Conservation (phyloP, 2,329 filamentous ascomycete genomes). For the Colletotrichum sp. region DNA sequence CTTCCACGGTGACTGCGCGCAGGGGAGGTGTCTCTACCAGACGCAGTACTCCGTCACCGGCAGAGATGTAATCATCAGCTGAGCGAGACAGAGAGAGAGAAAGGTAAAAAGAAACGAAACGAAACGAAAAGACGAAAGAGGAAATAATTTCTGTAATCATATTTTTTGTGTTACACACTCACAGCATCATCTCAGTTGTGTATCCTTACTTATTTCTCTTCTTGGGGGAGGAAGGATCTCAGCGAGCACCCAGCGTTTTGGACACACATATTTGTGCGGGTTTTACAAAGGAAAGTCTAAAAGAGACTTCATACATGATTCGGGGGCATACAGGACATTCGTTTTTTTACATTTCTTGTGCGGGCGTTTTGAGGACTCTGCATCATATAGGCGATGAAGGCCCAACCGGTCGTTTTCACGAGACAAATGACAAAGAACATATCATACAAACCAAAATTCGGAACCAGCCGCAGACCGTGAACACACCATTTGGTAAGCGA, state of each 20-base stretch:
- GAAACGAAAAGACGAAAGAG: background rate
- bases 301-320: background rate
- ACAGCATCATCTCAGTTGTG: background rate
- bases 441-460: background rate
- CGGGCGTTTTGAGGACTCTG: background rate
- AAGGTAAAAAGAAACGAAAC: background rate
- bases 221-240: background rate
- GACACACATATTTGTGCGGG: background rate
- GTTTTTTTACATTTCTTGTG: background rate
- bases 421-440: background rate
- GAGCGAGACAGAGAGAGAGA: background rate
- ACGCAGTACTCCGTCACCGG: slow-evolving; percentile 23
- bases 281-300: background rate
- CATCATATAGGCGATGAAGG: background rate
- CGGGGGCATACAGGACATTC: background rate
- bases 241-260: background rate
- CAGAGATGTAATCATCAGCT: slow-evolving; percentile 18
- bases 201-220: background rate
- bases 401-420: background rate
- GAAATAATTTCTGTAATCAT: background rate
- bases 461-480: background rate
- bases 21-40: slow-evolving; percentile 39
- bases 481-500: background rate
- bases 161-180: background rate
- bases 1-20: slow-evolving; percentile 42